Evolutionary conservation across 2,329 filamentous ascomycete genomes (phyloP), one percentile per base, ranked within the genome.

Genomic region (Gaeumannomyces tritici): DNA sequence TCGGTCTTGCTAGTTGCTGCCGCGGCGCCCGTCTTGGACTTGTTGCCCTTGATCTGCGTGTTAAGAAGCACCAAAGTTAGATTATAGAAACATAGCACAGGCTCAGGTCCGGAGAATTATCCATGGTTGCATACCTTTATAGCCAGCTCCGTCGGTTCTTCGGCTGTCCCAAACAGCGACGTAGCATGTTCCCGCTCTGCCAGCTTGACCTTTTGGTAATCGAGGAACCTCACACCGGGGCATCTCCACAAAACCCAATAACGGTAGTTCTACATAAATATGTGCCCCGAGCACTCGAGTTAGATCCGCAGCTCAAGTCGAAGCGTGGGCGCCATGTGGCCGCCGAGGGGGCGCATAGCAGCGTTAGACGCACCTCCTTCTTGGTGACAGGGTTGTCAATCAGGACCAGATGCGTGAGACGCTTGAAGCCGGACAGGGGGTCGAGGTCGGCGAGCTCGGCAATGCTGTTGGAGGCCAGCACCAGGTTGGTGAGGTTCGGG

Each of bases 201-300:
- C 66, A 95, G 86, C 75, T 91, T 96, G 60, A 99, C 92, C 76
- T 96, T 96, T 69, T 86, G 83, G 73, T 91, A 97, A 76, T 99
- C 95, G 59, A 99, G 82, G 75, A 96, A 98, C 57, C 93, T 88
- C 56, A 99, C 86, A 5, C 82, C 83, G 1, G 91, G 92, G 72
- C 89, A 91, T 66, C 88, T 85, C 89, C 90, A 97, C 64, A 99
- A 84, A 31, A 96, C 79, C 89, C 91, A 99, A 73, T 89, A 89
- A 61, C 95, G 89, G 78, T 98, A 99, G 76, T 97, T 80, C 91
- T 97, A 60, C 55, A 33, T 51, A 11, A 56, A 24, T 11, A 42
- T 9, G 51, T 28, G 54, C 28, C 15, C 47, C 28, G 7, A 3
- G 24, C 3, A 54, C 12, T 4, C 6, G 5, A 18, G 26, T 21